Conservation (phyloP, 2,329 filamentous ascomycete genomes). For the Aplosporella prunicola region DNA sequence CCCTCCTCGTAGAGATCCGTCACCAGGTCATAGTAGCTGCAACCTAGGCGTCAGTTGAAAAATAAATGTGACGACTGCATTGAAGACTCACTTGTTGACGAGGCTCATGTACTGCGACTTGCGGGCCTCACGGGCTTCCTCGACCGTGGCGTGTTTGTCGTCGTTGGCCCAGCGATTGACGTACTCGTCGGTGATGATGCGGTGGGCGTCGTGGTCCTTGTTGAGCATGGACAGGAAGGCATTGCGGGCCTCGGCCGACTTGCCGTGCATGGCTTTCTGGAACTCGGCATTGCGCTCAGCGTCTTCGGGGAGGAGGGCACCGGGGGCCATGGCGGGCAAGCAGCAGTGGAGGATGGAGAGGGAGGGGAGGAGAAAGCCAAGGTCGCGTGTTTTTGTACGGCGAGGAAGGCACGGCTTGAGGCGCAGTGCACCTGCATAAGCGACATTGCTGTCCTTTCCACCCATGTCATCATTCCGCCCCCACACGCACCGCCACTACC, state of each 20-base stretch:
- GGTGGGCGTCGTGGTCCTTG: constrained; percentile 71
- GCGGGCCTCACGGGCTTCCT: constrained; percentile 77
- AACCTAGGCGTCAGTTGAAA: constrained; percentile 23
- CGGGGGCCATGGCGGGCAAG: constrained; percentile 49
- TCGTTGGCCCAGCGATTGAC: constrained; percentile 97
- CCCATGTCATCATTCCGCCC: too few species aligned
- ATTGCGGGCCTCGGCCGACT: constrained; percentile 58
- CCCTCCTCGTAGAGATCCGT: constrained; percentile 95
- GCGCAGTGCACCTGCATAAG: background rate
- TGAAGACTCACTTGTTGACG: constrained; percentile 69
- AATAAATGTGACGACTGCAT: background rate
- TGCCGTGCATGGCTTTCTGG: constrained; percentile 77
- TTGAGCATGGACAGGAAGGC: constrained; percentile 74
- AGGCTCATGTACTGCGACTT: constrained; percentile 85
- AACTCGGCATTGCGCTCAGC: constrained; percentile 79
- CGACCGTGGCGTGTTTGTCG: constrained; percentile 68
- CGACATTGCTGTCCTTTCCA: background rate
- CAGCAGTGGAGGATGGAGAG: background rate
- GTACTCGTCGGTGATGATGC: constrained; percentile 79
- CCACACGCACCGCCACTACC: too few species aligned
- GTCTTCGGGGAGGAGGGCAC: constrained; percentile 67
- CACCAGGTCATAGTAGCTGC: constrained; percentile 90
- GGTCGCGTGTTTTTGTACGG: too few species aligned
- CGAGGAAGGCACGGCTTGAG: background rate
- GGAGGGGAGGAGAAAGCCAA: background rate